Evolutionary conservation across 768 basidiomycete genomes (phyloP), one percentile per base, ranked within the genome.

Genomic region (Calocybe indica): DNA sequence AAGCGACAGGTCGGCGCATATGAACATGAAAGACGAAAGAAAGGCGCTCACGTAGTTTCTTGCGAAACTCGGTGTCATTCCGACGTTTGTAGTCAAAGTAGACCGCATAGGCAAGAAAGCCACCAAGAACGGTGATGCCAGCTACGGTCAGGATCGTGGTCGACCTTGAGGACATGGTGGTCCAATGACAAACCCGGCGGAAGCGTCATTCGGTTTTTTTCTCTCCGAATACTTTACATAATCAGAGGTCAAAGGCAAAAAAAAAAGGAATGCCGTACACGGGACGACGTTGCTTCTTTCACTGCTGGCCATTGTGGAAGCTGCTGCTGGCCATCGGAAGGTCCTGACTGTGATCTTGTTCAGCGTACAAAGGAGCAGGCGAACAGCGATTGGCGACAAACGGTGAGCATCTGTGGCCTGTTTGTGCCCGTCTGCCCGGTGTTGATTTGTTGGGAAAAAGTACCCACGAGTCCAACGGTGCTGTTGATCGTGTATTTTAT

Each of bases 61-160:
- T 92, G 63, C 96, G 82, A 78, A 99, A 99, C 11, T 77, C 74
- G 37, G 73, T 66, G 61, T 96, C 92, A 62, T 88, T 90, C 60
- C 94, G 80, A 44, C 96, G 84, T 72, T 80, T 89, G 73, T 95
- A 84, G 74, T 99, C 96, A 59, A 97, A 99, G 69, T 92, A 97
- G 46, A 81, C 76, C 30, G 88, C 92, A 65, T 97, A 98, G 15
- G 83, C 91, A 33, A 88, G 65, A 35, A 83, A 57, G 40, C 82
- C 74, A 38, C 78, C 76, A 14, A 83, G 75, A 35, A 83, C 65
- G 35, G 75, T 70, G 56, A 73, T 63, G 33, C 71, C 71, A 28
- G 75, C 74, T 56, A 75, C 63, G 44, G 74, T 68, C 58, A 77
- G 62, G 49, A 69, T 58, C 46, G 63, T 67, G 43, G 58, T 60